Evolutionary conservation across 1,284 basidiomycete species (phyloP), one percentile per base, ranked within the genome.

Genomic region (Marasmius tenuissimus): DNA sequence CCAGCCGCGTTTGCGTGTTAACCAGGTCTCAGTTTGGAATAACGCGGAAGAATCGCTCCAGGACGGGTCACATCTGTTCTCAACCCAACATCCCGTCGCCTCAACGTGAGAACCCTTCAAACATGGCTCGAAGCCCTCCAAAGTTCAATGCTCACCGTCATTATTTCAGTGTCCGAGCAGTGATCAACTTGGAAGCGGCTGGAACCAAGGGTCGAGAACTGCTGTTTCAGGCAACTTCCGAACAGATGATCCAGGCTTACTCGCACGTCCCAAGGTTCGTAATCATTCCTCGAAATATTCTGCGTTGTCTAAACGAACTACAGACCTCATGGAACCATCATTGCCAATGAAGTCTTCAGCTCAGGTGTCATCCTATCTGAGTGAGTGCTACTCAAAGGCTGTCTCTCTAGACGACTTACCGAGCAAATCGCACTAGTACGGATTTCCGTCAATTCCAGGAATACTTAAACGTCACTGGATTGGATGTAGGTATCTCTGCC

Each of bases 11-110:
- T 33, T 22, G 34, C 8, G 9, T 12, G 49, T 5, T 48, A 56
- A 51, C 56, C 38, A 10, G 37, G 9, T 45, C 7, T 65, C 52
- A 95, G 93, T 98, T 63, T 98, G 97, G 81, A 98, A 98, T 71
- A 88, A 97, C 64, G 97, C 92, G 6, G 96, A 99, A 72, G 94
- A 97, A 70, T 92, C 89, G 0, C 75, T 97, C n/a, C 96, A 97
- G 73, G 96, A 98, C 70, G 96, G 93, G 0, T 96, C 94, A 0
- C 96, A 99, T 74, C 79, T 97, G 4, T 97, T 91, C 73, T 89
- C 94, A 8, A 97, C 93, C 0, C 92, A 96, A 69, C 93, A 96
- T 70, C 85, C 86, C 1, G 85, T 85, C 47, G 87, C 88, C 8
- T 71, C 84, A 20, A 91, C 86, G 92, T 91, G 63, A 67, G 86